phyloP scores from a whole-genome alignment of 306 rosid species.

The Rosa persica region DNA sequence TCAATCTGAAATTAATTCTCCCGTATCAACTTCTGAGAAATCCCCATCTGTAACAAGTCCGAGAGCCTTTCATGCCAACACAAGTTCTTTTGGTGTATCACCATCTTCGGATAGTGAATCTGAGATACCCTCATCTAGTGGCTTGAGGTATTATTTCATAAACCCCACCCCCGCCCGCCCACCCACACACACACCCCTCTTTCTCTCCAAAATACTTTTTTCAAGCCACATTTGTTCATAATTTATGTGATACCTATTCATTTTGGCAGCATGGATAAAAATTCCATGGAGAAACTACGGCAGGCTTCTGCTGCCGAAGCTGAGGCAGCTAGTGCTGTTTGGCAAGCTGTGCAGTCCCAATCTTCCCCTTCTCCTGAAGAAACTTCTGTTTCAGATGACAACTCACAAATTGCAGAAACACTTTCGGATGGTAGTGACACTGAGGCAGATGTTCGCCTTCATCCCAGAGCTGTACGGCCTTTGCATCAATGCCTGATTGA shows the following conservation, averaged over 20 bases:
- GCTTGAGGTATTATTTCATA: slow-evolving; percentile 50
- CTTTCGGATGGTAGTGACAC: slow-evolving; percentile 90
- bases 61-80: slow-evolving; percentile 46
- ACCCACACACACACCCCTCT: background rate
- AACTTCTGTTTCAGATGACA: slow-evolving; percentile 76
- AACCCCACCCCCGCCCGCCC: background rate
- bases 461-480: slow-evolving; percentile 92
- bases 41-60: slow-evolving; percentile 55
- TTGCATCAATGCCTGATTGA: slow-evolving; percentile 21
- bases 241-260: slow-evolving; percentile 15
- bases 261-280: slow-evolving; percentile 71
- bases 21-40: slow-evolving; percentile 58
- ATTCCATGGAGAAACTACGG: slow-evolving; percentile 91
- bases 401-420: slow-evolving; percentile 80
- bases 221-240: slow-evolving; percentile 21
- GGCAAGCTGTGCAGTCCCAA: slow-evolving; percentile 79
- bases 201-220: slow-evolving; percentile 21
- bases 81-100: slow-evolving; percentile 32
- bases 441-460: slow-evolving; percentile 97
- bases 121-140: slow-evolving; percentile 52
- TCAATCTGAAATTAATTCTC: slow-evolving; percentile 57
- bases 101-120: slow-evolving; percentile 47
- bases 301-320: slow-evolving; percentile 99
- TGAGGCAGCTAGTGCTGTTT: slow-evolving; percentile 93
- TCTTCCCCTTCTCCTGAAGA: slow-evolving; percentile 67